phyloP scores from a whole-genome alignment of 2,329 filamentous ascomycete genomes.

The Xylariaceae sp. region DNA sequence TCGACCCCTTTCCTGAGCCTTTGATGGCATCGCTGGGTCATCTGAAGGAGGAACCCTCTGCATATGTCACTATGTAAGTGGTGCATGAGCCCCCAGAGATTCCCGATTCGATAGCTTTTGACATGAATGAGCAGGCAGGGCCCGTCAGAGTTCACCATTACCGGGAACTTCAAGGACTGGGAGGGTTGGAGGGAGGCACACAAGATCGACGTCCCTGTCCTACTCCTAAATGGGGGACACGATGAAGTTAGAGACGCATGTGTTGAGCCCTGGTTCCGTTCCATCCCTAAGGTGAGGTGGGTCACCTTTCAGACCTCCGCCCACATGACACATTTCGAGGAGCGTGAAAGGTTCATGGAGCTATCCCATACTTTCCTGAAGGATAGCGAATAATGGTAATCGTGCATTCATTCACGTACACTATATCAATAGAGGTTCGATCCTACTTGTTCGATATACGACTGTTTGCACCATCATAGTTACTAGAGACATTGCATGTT shows the following conservation, averaged over 20 bases:
- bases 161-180: slow-evolving; percentile 11
- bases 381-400: too few relatives aligned
- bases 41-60: slow-evolving; percentile 3
- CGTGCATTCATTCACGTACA: too few relatives aligned
- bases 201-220: slow-evolving; percentile 5
- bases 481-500: too few relatives aligned
- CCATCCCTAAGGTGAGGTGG: slow-evolving; percentile 19
- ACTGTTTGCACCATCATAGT: too few relatives aligned
- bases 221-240: slow-evolving; percentile 8
- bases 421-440: too few relatives aligned
- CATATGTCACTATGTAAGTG: slow-evolving; percentile 4
- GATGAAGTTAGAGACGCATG: slow-evolving; percentile 10
- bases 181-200: slow-evolving; percentile 7
- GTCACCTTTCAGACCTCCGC: slow-evolving; percentile 16
- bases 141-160: slow-evolving; percentile 9
- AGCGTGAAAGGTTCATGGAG: slow-evolving; percentile 16
- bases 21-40: background rate
- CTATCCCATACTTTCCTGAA: slow-evolving; percentile 11
- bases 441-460: too few relatives aligned
- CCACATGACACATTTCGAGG: slow-evolving; percentile 19
- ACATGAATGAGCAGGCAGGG: slow-evolving; percentile 5
- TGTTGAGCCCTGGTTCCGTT: slow-evolving; percentile 14
- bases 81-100: background rate
- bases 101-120: background rate
- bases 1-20: slow-evolving; percentile 4